Evolutionary conservation across 2,329 filamentous ascomycete species (phyloP).

Genomic region (Trichophyton schoenleinii): DNA sequence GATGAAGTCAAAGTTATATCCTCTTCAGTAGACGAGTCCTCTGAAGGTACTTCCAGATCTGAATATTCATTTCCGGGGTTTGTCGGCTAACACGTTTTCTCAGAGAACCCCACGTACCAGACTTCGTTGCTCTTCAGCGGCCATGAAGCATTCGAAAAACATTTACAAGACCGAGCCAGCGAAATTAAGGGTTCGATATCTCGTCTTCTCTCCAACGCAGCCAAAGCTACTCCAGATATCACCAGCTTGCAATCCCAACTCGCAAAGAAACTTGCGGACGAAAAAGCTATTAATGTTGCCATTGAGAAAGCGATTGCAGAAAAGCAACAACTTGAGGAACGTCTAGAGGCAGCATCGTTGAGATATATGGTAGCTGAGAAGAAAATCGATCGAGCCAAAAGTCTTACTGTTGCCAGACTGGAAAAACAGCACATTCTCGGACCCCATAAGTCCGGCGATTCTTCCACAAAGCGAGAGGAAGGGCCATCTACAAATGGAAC

Average conservation of each 20-base stretch:
- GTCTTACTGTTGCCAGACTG: constrained; percentile 76
- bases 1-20: constrained; percentile 36
- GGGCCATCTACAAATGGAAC: constrained; percentile 44
- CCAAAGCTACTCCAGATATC: constrained; percentile 50
- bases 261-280: constrained; percentile 59
- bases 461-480: constrained; percentile 37
- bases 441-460: constrained; percentile 36
- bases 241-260: constrained; percentile 62
- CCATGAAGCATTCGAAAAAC: constrained; percentile 56
- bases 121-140: constrained; percentile 45
- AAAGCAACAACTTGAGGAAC: constrained; percentile 73
- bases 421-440: constrained; percentile 77
- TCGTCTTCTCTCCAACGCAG: constrained; percentile 45
- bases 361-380: constrained; percentile 93
- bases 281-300: constrained; percentile 69
- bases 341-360: constrained; percentile 75
- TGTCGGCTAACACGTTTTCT: neutral
- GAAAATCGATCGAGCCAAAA: constrained; percentile 80
- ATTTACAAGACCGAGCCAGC: constrained; percentile 63
- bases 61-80: neutral
- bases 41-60: constrained; percentile 9
- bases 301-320: constrained; percentile 63
- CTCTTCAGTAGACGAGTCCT: constrained; percentile 19
- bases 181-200: constrained; percentile 64
- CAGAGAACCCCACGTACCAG: constrained; percentile 28